Conservation (phyloP, 768 basidiomycete species). For the Mycena haematopus region DNA sequence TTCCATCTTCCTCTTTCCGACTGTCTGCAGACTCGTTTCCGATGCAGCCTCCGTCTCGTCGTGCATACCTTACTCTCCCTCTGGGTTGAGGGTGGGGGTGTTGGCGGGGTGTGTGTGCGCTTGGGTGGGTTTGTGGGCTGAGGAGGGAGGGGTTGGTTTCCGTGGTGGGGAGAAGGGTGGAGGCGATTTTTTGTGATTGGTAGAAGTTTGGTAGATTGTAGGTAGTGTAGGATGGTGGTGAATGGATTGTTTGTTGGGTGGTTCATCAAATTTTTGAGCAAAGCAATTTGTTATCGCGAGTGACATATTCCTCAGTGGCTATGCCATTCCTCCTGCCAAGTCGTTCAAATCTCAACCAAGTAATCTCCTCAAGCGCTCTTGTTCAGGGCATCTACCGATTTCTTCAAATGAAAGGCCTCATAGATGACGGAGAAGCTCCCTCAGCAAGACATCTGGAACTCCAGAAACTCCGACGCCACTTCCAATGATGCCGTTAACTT, state of each 20-base stretch:
- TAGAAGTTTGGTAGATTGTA: slow-evolving; percentile 2
- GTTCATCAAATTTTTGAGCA: no score
- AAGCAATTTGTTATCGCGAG: no score
- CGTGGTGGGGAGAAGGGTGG: neutral
- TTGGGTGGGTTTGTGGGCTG: slow-evolving; percentile 21
- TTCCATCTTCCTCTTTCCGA: neutral
- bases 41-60: slow-evolving; percentile 28
- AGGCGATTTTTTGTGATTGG: neutral
- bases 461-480: no score
- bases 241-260: slow-evolving; percentile 16
- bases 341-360: no score
- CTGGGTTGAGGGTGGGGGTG: slow-evolving; percentile 23
- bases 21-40: slow-evolving; percentile 1
- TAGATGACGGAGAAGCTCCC: no score
- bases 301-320: no score
- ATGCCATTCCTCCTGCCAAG: no score
- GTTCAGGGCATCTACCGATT: no score
- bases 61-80: slow-evolving; percentile 17
- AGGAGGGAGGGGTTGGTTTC: neutral
- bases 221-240: slow-evolving; percentile 3
- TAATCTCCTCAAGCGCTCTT: no score
- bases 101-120: slow-evolving; percentile 25
- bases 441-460: no score
- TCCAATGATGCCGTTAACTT: no score
- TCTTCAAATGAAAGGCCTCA: no score